Evolutionary conservation across 2,329 filamentous ascomycete species (phyloP), one percentile per base, ranked within the genome.

Genomic region (Fusarium zealandicum): DNA sequence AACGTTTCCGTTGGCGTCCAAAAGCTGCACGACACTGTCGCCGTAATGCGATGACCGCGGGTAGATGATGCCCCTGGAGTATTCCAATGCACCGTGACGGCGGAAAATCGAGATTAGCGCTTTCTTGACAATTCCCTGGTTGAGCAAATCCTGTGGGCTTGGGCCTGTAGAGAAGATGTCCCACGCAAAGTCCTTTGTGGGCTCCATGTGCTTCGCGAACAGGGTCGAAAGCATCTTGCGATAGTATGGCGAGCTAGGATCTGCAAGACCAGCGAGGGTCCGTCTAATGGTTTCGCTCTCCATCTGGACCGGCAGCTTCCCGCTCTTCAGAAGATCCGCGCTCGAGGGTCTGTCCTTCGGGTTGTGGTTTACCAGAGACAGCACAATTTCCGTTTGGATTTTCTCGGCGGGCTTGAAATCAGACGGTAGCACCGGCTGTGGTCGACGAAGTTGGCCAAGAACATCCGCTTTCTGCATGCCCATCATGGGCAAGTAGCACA

Each of bases 231-330:
- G 84, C 76, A 96, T 92, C 71, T 96, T 93, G 55, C 90, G 84
- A 70, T 96, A 96, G 70, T 96, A 93, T 0, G 91, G 90, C 4
- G 93, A 96, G 57, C 83, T 88, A 0, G 90, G 87, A 69, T 96
- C 90, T 0, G 89, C 88, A 18, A 98, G 75, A 18, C 90, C 89
- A 51, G 90, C 89, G 41, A 98, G 82, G 3, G 91, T 90, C 59
- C 92, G 86, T 55, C 90, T 85, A 56, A 96, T 92, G 1, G 90
- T 92, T 72, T 97, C 93, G 67, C 93, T 93, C 72, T 97, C 93
- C 75, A 96, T 91, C 69, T 95, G 91, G 7, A 96, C 83, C 0
- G 95, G 95, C 5, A 99, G 81, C 68, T 92, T 92, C 16, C 91
- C 91, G 67, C 90, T 93, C 59, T 90, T 88, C 2, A 98, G 78